These are phyloP conservation scores for Pseudisothecium myosuroides DNA, from an alignment of 225 moss, liverwort and hornwort genomes.

Conservation along the genomic window DNA sequence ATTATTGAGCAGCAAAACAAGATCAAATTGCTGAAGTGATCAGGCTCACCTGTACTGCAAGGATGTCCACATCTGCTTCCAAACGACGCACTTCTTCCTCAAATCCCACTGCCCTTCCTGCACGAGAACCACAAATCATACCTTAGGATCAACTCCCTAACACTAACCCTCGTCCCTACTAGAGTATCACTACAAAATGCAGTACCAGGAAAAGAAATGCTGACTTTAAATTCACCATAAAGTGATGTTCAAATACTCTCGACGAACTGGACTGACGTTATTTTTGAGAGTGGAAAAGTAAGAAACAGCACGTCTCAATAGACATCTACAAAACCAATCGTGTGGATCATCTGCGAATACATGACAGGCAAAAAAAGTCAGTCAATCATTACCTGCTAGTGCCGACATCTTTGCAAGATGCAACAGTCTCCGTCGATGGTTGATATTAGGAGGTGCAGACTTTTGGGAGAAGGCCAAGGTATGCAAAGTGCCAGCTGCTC, in stretches of 20 bases:
- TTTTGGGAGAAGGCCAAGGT: conserved; percentile 57
- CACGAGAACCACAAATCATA: not conserved
- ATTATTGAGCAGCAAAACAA: not conserved
- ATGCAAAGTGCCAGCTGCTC: conserved; percentile 66
- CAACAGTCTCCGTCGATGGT: conserved; percentile 60
- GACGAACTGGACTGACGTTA: not conserved
- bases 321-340: not conserved
- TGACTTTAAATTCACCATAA: no score
- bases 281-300: not conserved
- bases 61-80: conserved; percentile 40
- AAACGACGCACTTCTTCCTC: conserved; percentile 26
- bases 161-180: not conserved
- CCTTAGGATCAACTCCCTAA: not conserved
- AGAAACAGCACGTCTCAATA: not conserved
- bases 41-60: conserved; percentile 34
- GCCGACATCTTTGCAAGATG: conserved; percentile 87
- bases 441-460: conserved; percentile 40
- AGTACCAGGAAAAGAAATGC: not conserved
- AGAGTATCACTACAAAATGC: not conserved
- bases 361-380: not conserved
- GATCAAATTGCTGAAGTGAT: not conserved
- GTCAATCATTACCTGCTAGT: conserved; percentile 46
- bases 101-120: conserved; percentile 21
- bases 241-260: no score
- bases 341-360: not conserved